Conservation (phyloP, 2,329 filamentous ascomycete genomes). For the Aspergillus hiratsukae region DNA sequence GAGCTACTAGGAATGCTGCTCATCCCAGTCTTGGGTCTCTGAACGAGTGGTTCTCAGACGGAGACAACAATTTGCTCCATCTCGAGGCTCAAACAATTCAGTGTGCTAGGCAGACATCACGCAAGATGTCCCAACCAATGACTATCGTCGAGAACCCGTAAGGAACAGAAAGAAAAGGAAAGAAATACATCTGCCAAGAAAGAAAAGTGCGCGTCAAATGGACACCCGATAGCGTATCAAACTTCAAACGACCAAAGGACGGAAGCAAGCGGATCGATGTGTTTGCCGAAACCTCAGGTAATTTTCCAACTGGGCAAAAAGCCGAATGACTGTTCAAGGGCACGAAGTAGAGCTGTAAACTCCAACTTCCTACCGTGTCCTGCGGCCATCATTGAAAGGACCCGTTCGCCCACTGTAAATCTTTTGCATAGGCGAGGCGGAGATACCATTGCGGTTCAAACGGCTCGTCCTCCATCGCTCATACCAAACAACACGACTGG, state of each 20-base stretch:
- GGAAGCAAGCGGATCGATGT: background rate
- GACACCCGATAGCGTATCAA: background rate
- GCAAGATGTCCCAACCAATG: background rate
- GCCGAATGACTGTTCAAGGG: background rate
- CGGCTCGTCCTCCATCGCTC: slow-evolving; percentile 79
- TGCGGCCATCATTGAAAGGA: slow-evolving; percentile 21
- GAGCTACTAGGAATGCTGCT: background rate
- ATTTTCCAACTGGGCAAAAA: background rate
- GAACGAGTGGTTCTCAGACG: background rate
- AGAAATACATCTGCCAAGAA: background rate
- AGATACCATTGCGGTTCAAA: slow-evolving; percentile 30
- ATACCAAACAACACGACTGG: slow-evolving; percentile 89
- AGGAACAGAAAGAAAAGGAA: background rate
- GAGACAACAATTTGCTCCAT: background rate
- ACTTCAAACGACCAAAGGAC: background rate
- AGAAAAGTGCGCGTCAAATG: background rate
- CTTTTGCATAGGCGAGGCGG: slow-evolving; percentile 19
- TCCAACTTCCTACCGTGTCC: slow-evolving; percentile 15
- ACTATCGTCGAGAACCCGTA: background rate
- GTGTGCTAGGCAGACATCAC: background rate
- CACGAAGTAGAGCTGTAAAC: background rate
- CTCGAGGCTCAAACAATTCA: background rate
- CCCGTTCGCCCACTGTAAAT: slow-evolving; percentile 27
- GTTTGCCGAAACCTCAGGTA: background rate
- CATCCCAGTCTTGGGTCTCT: background rate